phyloP scores from a whole-genome alignment of 2,329 filamentous ascomycete species.

The Fusarium redolens region DNA sequence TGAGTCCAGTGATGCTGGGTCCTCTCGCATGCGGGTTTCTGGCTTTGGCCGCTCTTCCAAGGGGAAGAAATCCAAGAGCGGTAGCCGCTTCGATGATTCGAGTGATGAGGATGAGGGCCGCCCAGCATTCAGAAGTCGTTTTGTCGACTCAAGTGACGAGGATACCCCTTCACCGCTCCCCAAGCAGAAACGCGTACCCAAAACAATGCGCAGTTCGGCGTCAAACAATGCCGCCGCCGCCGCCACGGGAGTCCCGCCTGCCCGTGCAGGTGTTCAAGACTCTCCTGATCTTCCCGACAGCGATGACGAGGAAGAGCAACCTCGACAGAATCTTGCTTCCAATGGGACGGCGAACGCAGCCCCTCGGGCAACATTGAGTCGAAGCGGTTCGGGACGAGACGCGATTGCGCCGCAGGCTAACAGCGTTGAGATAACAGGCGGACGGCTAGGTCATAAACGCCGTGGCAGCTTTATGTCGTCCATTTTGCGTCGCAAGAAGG shows the following conservation, averaged over 20 bases:
- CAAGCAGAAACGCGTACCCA: constrained; percentile 50
- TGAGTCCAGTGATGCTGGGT: constrained; percentile 51
- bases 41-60: constrained; percentile 56
- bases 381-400: constrained; percentile 57
- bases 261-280: constrained; percentile 61
- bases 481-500: constrained; percentile 72
- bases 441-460: constrained; percentile 50
- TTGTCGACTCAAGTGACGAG: constrained; percentile 77
- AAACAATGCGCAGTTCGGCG: constrained; percentile 46
- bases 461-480: constrained; percentile 66
- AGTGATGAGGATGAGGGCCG: constrained; percentile 69
- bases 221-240: constrained; percentile 51
- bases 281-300: constrained; percentile 72
- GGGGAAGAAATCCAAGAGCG: constrained; percentile 50
- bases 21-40: constrained; percentile 55
- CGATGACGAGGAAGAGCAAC: constrained; percentile 58
- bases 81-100: constrained; percentile 76
- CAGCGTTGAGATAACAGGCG: constrained; percentile 27
- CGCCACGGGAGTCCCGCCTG: constrained; percentile 49
- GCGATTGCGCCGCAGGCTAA: constrained; percentile 43
- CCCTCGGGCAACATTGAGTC: constrained; percentile 50
- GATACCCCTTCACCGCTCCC: constrained; percentile 34
- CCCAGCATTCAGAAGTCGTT: constrained; percentile 63
- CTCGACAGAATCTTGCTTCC: constrained; percentile 17
- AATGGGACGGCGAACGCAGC: constrained; percentile 19